Base-by-base conservation (phyloP, 2,329 filamentous ascomycete species). In the Neocatenulostroma microsporum region DNA sequence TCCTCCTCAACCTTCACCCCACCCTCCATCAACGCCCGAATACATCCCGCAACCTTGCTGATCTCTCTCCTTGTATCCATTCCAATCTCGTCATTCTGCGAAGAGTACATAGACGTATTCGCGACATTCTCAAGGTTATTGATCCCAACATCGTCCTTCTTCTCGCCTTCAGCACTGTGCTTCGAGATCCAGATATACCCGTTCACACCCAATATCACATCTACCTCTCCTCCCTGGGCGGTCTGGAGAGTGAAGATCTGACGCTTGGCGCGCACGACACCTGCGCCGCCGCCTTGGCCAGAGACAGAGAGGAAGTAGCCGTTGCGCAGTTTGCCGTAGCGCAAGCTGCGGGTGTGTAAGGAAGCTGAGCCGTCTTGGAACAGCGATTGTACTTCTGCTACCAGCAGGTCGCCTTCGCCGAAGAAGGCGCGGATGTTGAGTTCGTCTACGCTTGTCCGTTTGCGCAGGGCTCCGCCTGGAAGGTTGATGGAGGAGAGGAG, bases 381-480 rank as follows among this genome's bases (percentile, higher is more conserved):
- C 37, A 98, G 70, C 50, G 78, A 77, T 71, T 98, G 91, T 37
- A 98, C 91, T 66, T 98, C 91, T 1, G 91, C 91, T 13, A 96
- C 84, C 12, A 98, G 68, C 35, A 98, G 67, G 59, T 98, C 91
- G 10, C 91, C 91, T 63, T 98, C 91, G 37, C 82, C 80, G 66
- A 98, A 96, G 64, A 95, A 98, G n/a, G 80, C 85, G 34, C 91
- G 78, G 62, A 98, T 96, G 64, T 96, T 91, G 53, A 98, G 72
- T 68, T 96, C 91, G 62, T 98, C 91, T 12, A 91, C 93, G 55
- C 89, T 88, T 19, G 91, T 98, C 47, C 91, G 74, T 57, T 89
- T 84, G 40, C 91, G 78, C 53, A 95, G 70, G 47, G 94, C 94
- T 21, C 91, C 91, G 39, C 91, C 91, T 0, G 91, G 91, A 2